Evolutionary conservation across 805 yeast species (phyloP).

Genomic region (Wickerhamomyces sydowiorum): DNA sequence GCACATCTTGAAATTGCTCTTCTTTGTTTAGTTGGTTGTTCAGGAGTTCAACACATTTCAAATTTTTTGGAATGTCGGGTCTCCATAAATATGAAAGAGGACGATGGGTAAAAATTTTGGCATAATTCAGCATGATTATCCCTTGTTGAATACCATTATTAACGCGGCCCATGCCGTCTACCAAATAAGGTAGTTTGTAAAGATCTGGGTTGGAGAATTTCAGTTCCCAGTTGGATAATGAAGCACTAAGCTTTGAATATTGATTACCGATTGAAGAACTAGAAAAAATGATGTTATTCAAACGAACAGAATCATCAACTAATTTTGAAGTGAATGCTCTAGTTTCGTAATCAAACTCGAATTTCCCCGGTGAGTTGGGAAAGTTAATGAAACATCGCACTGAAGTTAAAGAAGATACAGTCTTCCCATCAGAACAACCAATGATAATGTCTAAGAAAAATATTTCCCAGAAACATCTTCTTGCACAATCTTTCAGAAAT

Average conservation of each 20-base stretch:
- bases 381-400: constrained; percentile 30
- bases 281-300: constrained; percentile 39
- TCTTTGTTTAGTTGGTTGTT: constrained; percentile 21
- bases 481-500: constrained; percentile 24
- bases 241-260: constrained; percentile 35
- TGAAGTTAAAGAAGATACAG: constrained; percentile 34
- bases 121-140: constrained; percentile 40
- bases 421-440: constrained; percentile 48
- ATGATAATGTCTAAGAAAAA: constrained; percentile 46
- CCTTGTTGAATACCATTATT: constrained; percentile 53
- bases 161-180: constrained; percentile 36
- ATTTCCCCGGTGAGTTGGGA: constrained; percentile 31
- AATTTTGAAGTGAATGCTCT: constrained; percentile 40
- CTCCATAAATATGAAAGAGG: constrained; percentile 50
- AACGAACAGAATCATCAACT: constrained; percentile 43
- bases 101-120: constrained; percentile 48
- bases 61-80: constrained; percentile 37
- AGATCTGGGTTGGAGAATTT: constrained; percentile 37
- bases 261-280: constrained; percentile 31
- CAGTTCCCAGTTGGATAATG: constrained; percentile 47
- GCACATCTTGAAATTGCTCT: constrained; percentile 25
- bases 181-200: constrained; percentile 36
- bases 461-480: constrained; percentile 48
- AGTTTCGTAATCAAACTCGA: constrained; percentile 39
- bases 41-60: constrained; percentile 27